A percentile compares a stretch with the other conserved stretches of the same genome.
Evolutionary conservation across 2,329 filamentous ascomycete species (phyloP).

Genomic region (Penicillium sp.): DNA sequence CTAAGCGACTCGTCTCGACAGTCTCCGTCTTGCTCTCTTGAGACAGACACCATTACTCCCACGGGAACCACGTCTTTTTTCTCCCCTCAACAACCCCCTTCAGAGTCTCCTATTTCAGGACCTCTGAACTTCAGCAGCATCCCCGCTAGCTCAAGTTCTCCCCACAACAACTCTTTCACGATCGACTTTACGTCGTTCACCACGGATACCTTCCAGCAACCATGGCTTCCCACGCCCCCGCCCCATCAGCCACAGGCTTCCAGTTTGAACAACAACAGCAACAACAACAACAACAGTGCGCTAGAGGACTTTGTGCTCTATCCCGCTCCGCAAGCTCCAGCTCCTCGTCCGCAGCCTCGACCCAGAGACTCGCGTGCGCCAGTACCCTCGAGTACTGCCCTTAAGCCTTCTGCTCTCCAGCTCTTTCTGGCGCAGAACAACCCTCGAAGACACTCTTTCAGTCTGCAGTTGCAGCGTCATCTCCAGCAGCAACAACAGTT

Average conservation of each 20-base stretch:
- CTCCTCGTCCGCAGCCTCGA: conserved; percentile 37
- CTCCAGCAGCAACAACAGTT: conserved; percentile 38
- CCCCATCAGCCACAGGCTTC: conserved; percentile 48
- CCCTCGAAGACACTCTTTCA: conserved; percentile 41
- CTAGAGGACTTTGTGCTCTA: conserved; percentile 53
- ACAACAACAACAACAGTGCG: conserved; percentile 37
- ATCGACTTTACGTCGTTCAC: conserved; percentile 53
- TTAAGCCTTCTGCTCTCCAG: conserved; percentile 39
- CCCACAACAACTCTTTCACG: conserved; percentile 36
- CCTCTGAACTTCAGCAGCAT: conserved; percentile 52
- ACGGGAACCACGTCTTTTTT: conserved; percentile 32
- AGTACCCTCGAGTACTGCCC: conserved; percentile 42
- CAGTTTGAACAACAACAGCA: conserved; percentile 38
- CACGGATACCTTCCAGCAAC: conserved; percentile 53
- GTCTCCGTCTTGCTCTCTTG: conserved; percentile 41
- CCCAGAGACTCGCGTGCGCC: conserved; percentile 39
- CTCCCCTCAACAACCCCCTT: conserved; percentile 35
- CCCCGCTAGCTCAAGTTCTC: conserved; percentile 49
- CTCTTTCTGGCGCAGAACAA: conserved; percentile 40
- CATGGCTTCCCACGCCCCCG: conserved; percentile 53
- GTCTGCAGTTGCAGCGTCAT: conserved; percentile 41
- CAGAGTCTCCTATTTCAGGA: conserved; percentile 50
- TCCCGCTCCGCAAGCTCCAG: conserved; percentile 31
- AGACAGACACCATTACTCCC: conserved; percentile 49
- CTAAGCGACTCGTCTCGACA: conserved; percentile 39